Evolutionary conservation across 1,284 basidiomycete species (phyloP), one percentile per base, ranked within the genome.

Genomic region (Trichosporon sp.): DNA sequence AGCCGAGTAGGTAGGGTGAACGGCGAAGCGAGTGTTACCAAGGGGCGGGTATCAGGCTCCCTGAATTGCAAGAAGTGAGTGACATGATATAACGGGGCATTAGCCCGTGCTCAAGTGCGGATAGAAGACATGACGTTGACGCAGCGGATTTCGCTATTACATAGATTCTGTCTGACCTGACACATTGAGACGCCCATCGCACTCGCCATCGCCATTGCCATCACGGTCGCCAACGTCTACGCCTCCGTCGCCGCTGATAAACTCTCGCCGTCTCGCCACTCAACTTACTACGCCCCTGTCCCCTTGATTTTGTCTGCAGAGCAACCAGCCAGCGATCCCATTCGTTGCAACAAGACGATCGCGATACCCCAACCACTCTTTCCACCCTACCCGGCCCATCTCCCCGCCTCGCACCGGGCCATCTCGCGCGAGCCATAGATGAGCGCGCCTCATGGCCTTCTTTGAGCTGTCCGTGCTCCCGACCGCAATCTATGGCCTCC

Each of bases 401-500:
- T 11, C 13, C 27, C 23, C 27, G 25, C 21, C 46, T 52, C 36
- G 13, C 16, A 4, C 36, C 25, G 16, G 25, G 13, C 46, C 11
- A 54, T 2, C 16, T 16, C 14, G 13, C 27, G 25, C 49, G 8
- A 54, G 27, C 49, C 27, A 13, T 21, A 29, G 19, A 54, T 54
- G 49, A 54, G 49, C 49, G 27, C 19, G 8, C 25, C 49, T 29
- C 49, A 54, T 54, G 49, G 49, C 49, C 49, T 54, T 54, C 14
- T 54, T 54, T 54, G 49, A 54, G 49, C 49, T 54, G 49, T 29
- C 25, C 13, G 49, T 54, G 49, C 49, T 54, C 49, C 49, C 49
- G 49, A 54, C 49, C 49, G 49, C 19, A 14, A 16, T 54, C 19
- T 54, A 54, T 54, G 49, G 49, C 49, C 49, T 54, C 27, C 49